These are phyloP conservation scores for Aspergillus cristatus DNA, from an alignment of 495 filamentous ascomycete species.

Conservation along the genomic window DNA sequence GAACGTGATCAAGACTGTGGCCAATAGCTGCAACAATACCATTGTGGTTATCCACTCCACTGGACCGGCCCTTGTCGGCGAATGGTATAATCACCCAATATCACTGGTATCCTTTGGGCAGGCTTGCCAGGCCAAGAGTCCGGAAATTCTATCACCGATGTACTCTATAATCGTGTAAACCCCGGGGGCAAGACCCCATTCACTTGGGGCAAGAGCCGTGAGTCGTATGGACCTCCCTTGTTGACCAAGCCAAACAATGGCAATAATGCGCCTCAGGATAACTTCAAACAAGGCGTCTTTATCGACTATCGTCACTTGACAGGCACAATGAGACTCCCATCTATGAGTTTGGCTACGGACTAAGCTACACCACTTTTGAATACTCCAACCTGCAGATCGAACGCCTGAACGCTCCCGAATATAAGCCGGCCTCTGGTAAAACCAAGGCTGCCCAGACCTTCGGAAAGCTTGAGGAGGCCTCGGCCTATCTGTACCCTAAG, in stretches of 20 bases:
- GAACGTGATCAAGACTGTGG: slow-evolving; percentile 64
- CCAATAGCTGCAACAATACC: slow-evolving; percentile 78
- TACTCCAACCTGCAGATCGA: slow-evolving; percentile 68
- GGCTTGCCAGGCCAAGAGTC: slow-evolving; percentile 88
- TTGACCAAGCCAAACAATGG: slow-evolving; percentile 69
- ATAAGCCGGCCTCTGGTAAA: slow-evolving; percentile 57
- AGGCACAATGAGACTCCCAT: slow-evolving; percentile 61
- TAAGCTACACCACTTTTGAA: slow-evolving; percentile 80
- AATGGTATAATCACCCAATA: slow-evolving; percentile 77
- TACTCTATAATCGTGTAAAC: slow-evolving; percentile 84
- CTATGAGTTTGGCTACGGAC: slow-evolving; percentile 86
- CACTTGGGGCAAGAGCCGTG: slow-evolving; percentile 67
- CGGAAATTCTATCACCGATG: slow-evolving; percentile 78
- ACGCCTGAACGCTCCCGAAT: slow-evolving; percentile 42
- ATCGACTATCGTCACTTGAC: slow-evolving; percentile 94
- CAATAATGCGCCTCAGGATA: slow-evolving; percentile 60
- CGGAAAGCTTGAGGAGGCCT: slow-evolving; percentile 54
- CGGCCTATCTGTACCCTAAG: slow-evolving; percentile 68
- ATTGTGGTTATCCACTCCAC: slow-evolving; percentile 86
- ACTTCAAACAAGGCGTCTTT: slow-evolving; percentile 80
- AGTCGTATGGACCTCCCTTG: slow-evolving; percentile 67
- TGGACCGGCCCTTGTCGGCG: slow-evolving; percentile 69
- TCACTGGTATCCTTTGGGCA: slow-evolving; percentile 91
- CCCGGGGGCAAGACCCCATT: slow-evolving; percentile 81
- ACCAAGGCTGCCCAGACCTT: slow-evolving; percentile 60